Evolutionary conservation across 768 basidiomycete species (phyloP).

Genomic region (Fomitopsis pulvina): DNA sequence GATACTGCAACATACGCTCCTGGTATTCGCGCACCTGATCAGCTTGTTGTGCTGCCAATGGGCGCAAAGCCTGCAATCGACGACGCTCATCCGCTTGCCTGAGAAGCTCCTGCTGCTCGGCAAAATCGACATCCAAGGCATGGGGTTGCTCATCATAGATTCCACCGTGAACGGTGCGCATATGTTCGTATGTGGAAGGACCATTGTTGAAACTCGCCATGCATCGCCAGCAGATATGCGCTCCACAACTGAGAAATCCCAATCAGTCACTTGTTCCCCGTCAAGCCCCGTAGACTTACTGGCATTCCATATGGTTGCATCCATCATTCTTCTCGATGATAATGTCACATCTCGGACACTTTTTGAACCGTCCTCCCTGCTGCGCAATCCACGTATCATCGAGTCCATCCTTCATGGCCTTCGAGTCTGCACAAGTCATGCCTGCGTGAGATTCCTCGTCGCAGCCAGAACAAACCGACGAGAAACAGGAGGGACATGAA

Average conservation of each 20-base stretch:
- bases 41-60: not conserved
- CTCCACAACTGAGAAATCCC: slow-evolving; percentile 28
- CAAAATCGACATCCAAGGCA: not conserved
- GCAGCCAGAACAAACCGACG: slow-evolving; percentile 41
- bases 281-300: not conserved
- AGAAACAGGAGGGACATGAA: slow-evolving; percentile 46
- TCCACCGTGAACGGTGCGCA: slow-evolving; percentile 14
- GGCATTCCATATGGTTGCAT: slow-evolving; percentile 50
- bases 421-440: slow-evolving; percentile 37
- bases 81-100: not conserved
- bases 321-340: slow-evolving; percentile 45
- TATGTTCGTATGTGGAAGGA: slow-evolving; percentile 15
- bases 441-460: slow-evolving; percentile 44
- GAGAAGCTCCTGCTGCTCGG: slow-evolving; percentile 2
- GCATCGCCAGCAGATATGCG: slow-evolving; percentile 53
- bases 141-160: slow-evolving; percentile 3
- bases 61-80: not conserved
- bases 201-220: slow-evolving; percentile 30
- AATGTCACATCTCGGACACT: slow-evolving; percentile 39
- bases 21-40: not conserved
- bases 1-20: not conserved
- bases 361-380: slow-evolving; percentile 27
- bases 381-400: slow-evolving; percentile 13
- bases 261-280: not conserved
- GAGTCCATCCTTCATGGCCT: slow-evolving; percentile 29